phyloP scores from a whole-genome alignment of 2,329 filamentous ascomycete genomes.

The Phyllosticta citriasiana region DNA sequence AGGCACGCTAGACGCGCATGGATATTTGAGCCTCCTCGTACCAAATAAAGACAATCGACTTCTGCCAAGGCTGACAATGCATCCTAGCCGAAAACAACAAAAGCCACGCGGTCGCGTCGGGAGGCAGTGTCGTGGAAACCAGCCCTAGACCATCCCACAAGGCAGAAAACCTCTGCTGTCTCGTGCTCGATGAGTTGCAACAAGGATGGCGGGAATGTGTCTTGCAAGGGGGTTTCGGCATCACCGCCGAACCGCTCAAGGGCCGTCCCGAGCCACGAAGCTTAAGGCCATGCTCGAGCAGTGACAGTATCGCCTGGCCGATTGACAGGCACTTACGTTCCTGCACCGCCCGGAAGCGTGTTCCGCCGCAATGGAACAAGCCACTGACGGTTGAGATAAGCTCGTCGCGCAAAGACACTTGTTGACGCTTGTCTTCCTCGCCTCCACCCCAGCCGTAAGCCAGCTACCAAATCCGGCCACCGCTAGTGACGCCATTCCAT shows the following conservation, averaged over 20 bases:
- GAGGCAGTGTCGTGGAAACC: background rate
- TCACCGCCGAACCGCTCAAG: background rate
- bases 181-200: background rate
- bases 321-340: background rate
- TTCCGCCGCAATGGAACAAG: background rate
- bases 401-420: background rate
- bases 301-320: background rate
- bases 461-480: background rate
- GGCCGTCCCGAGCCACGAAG: background rate
- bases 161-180: background rate
- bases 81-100: background rate
- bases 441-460: background rate
- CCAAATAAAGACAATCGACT: background rate
- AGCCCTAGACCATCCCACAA: background rate
- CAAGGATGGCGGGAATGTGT: background rate
- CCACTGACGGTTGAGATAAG: background rate
- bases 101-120: background rate
- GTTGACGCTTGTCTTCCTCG: background rate
- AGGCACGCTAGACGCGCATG: no score
- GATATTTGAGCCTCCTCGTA: no score
- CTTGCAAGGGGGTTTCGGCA: background rate
- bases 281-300: background rate
- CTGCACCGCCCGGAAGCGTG: background rate
- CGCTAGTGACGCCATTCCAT: background rate
- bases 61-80: background rate